Conservation (phyloP, 2,329 filamentous ascomycete species). For the Cytospora leucostoma region DNA sequence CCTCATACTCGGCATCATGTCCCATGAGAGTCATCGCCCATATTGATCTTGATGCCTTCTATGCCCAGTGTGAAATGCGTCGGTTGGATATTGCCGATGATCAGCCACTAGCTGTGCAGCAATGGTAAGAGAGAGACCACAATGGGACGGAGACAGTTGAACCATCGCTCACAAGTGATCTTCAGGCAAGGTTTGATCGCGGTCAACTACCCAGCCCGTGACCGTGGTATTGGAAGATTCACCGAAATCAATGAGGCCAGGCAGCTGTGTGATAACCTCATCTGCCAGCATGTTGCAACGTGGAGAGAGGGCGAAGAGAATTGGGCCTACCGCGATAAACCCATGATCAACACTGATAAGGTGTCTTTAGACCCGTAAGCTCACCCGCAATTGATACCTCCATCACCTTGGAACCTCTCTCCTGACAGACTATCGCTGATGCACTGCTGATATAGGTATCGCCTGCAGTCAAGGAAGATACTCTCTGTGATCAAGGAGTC, state of each 20-base stretch:
- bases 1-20: conserved; percentile 67
- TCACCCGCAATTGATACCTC: not conserved
- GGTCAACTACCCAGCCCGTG: conserved; percentile 89
- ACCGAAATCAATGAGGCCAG: conserved; percentile 78
- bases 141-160: conserved; percentile 9
- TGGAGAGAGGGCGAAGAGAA: conserved; percentile 89
- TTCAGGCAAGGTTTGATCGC: conserved; percentile 86
- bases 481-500: conserved; percentile 74
- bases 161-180: not conserved
- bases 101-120: conserved; percentile 86
- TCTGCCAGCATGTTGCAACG: conserved; percentile 90
- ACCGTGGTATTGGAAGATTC: conserved; percentile 77
- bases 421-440: not conserved
- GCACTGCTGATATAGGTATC: conserved; percentile 51
- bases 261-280: conserved; percentile 81
- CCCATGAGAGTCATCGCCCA: conserved; percentile 88
- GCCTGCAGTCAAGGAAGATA: conserved; percentile 81
- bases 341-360: conserved; percentile 80
- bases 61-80: conserved; percentile 94
- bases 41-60: conserved; percentile 96
- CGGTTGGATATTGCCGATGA: conserved; percentile 73
- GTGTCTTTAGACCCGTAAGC: conserved; percentile 78
- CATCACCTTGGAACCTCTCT: not conserved
- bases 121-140: conserved; percentile 62
- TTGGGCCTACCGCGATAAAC: conserved; percentile 88